Evolutionary conservation across 208 protist genomes (phyloP), one percentile per base, ranked within the genome.

Genomic region (Acanthamoeba royreba): DNA sequence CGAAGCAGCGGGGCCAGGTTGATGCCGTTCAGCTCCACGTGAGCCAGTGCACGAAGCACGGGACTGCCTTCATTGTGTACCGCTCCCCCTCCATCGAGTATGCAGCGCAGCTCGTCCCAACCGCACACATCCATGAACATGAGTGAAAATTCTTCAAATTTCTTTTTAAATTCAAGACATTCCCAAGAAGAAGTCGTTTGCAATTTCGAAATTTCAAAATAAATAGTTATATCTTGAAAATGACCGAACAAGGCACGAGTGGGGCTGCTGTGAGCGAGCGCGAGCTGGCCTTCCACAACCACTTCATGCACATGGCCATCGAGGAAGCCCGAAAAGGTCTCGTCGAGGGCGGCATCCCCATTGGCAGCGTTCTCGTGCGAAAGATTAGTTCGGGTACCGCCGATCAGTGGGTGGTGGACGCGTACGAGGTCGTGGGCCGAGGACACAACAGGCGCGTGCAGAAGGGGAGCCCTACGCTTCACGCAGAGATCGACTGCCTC

Each of bases 361-460:
- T 92, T 31, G 86, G 86, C 33, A 92, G 86, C 58, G 55, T 92
- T 2, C 55, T 92, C 2, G 49, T 92, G 9, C 45, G 52, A 28
- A 5, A 22, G 0, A 22, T 63, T 13, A 43, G 33, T 4, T n/a
- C 25, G 15, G 46, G 25, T 15, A 8, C 31, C 25, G 22, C n/a
- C 5, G 19, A 47, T 19, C 40, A 9, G n/a, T 81, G 69, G 72
- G 77, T 94, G 42, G 87, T 93, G 13, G 11, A 40, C 13, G 69
- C 88, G n/a, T 22, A 66, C 69, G 47, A 87, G 53, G 47, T 94
- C 17, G 58, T 94, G 1, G 88, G 93, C 4, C 38, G 93, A 4
- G 93, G 93, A 8, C 93, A 93, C 55, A 94, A 94, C 93, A 72
- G 33, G 72, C 93, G 93, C 4, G 93, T 94, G 1, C 93, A 94